Conservation (phyloP, 345 rosid genomes). For the Populus ilicifolia region DNA sequence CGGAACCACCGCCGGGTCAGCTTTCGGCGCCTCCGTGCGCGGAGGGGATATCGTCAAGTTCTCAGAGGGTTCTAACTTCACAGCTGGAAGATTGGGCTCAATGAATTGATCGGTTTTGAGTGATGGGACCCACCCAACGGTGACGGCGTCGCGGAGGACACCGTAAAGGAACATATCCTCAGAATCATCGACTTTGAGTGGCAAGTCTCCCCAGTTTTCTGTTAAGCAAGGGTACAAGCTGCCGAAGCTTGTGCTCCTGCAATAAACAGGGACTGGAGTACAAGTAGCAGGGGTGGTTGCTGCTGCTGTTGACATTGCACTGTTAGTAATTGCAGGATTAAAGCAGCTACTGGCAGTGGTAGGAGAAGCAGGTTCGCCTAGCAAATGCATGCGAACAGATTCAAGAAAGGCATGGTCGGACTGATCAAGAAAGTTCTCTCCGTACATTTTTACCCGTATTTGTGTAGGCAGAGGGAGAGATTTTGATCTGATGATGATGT, state of each 20-base stretch:
- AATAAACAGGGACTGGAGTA: conserved; percentile 32
- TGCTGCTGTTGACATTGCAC: neutral
- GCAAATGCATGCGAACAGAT: conserved; percentile 48
- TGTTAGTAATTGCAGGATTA: neutral
- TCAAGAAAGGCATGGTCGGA: conserved; percentile 54
- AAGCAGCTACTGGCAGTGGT: neutral
- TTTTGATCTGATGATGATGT: neutral
- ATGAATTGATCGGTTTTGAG: conserved; percentile 14
- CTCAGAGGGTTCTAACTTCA: conserved; percentile 39
- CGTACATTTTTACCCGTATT: conserved; percentile 33
- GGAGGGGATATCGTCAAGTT: neutral
- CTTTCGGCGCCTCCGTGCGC: conserved; percentile 4
- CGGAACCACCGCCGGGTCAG: conserved; percentile 29
- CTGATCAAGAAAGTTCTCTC: conserved; percentile 26
- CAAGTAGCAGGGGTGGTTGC: conserved; percentile 3
- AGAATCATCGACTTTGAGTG: conserved; percentile 67
- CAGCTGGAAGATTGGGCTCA: conserved; percentile 21
- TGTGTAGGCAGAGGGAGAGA: too few relatives aligned
- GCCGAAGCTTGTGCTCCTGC: conserved; percentile 63
- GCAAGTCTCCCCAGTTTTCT: conserved; percentile 90
- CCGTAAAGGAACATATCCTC: conserved; percentile 85
- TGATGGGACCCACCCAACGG: conserved; percentile 75
- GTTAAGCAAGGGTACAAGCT: conserved; percentile 72
- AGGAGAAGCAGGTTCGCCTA: conserved; percentile 36
- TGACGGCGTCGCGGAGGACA: conserved; percentile 66